Evolutionary conservation across 2,329 filamentous ascomycete species (phyloP), one percentile per base, ranked within the genome.

Genomic region (Fusarium sublunatum): DNA sequence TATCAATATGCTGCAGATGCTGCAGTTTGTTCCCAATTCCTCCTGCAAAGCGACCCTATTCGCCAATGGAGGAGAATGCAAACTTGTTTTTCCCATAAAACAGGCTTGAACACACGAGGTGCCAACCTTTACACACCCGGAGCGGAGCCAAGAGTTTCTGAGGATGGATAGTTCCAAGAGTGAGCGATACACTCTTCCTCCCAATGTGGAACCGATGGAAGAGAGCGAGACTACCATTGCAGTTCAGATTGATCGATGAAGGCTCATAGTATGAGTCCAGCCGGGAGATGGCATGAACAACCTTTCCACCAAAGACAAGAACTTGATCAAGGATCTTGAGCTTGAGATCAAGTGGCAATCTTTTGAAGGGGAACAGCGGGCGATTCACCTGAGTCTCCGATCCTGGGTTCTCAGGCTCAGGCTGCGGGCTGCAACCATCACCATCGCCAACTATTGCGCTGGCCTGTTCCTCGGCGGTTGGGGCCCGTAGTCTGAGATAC

Each of bases 71-170:
- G n/a, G 80, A 82, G 64, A 85, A 84, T 0, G 77, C 78, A 57
- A 84, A 84, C 0, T 72, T 80, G 61, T 85, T 85, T 2, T 72
- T 57, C 7, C 81, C 80, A 51, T 84, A 84, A 58, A 84, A 84
- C 3, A 78, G 59, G 54, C 79, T 77, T 3, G 71, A 64, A 0
- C 77, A 80, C 2, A 81, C 64, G 26, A 75, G 79, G 44, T 74
- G 67, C 75, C 79, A 81, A 2, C 70, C 63, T 51, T 73, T 79
- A 47, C 70, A 78, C 0, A 83, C 81, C 0, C 74, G 31, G 0
- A 85, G 72, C 1, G 76, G 69, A 0, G 68, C 69, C 0, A 84
- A 74, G 1, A 80, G 59, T 0, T 69, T 58, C 4, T 76, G 71
- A 0, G 81, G 81, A 2, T 75, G 63, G 0, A 64, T 63, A 0